Evolutionary conservation across 331 rosid species (phyloP), one percentile per base, ranked within the genome.

Genomic region (Rosa hybrid): DNA sequence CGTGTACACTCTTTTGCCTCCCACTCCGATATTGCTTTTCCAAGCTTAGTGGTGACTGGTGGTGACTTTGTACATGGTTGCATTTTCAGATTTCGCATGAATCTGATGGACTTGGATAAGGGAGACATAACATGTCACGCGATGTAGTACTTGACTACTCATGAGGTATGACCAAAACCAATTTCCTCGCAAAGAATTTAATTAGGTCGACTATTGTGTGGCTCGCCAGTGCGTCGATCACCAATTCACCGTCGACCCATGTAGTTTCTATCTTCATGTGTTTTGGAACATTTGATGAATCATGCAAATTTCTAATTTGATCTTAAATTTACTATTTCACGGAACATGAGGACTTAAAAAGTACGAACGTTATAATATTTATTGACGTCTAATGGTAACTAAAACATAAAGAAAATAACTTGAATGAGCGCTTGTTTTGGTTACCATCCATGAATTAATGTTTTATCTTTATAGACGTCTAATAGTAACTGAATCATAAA

Each of bases 1-100:
- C 81, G 80, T 79, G 80, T 17, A 17, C 65, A 72, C 11, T 63
- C 78, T 21, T 39, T 53, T 78, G 74, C 81, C 73, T 49, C 78
- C 81, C 84, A 75, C 86, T 62, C 41, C 21, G 56, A 42, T 69
- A 60, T 75, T 64, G 80, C 74, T 14, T 16, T 70, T 21, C 64
- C 30, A 9, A 21, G 23, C 60, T 17, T 14, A 50, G 60, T 34
- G 38, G 38, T 34, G 38, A 34, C 38, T 34, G 54, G 50, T 57
- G 59, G 84, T 20, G 79, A 68, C 71, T 56, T 56, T 56, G 45
- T 77, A 18, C 48, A 71, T 45, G 12, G 54, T 65, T 46, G 45
- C 68, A 50, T 63, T 21, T 84, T 71, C 54, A 18, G 63, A 50
- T 45, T 72, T 80, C 59, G 50, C 72, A 57, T 44, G 75, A 3